These are phyloP conservation scores for Flaveria linearis DNA, from an alignment of 129 eudicot genomes.

Conservation along the genomic window DNA sequence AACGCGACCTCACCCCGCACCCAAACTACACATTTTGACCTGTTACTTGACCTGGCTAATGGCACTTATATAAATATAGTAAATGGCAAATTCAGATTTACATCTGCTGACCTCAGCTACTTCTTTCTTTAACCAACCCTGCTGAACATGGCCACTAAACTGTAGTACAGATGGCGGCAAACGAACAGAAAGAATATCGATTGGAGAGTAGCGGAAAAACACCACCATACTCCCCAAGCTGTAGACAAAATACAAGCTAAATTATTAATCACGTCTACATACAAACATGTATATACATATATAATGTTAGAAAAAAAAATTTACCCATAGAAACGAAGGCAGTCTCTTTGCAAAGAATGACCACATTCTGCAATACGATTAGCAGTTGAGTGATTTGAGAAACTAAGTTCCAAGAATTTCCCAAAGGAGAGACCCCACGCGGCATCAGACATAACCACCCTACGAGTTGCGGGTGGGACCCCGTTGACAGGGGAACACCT, in stretches of 20 bases:
- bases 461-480: constrained; percentile 83
- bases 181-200: constrained; percentile 76
- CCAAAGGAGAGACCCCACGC: constrained; percentile 99
- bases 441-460: constrained; percentile 94
- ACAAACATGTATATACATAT: no score
- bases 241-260: constrained; percentile 17
- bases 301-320: neutral
- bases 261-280: neutral
- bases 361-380: constrained; percentile 93
- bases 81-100: neutral
- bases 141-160: constrained; percentile 52
- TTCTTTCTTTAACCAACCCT: constrained; percentile 74
- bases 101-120: constrained; percentile 58
- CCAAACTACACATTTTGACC: neutral
- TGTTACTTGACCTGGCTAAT: neutral
- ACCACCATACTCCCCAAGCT: constrained; percentile 88
- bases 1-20: neutral
- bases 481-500: constrained; percentile 64
- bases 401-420: constrained; percentile 94
- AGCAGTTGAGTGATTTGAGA: constrained; percentile 90
- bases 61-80: neutral
- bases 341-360: constrained; percentile 93
- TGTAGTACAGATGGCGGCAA: constrained; percentile 80
- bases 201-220: constrained; percentile 92
- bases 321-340: constrained; percentile 94